Evolutionary conservation across 2,329 filamentous ascomycete species (phyloP), one percentile per base, ranked within the genome.

Genomic region (Raffaelea albimanens): DNA sequence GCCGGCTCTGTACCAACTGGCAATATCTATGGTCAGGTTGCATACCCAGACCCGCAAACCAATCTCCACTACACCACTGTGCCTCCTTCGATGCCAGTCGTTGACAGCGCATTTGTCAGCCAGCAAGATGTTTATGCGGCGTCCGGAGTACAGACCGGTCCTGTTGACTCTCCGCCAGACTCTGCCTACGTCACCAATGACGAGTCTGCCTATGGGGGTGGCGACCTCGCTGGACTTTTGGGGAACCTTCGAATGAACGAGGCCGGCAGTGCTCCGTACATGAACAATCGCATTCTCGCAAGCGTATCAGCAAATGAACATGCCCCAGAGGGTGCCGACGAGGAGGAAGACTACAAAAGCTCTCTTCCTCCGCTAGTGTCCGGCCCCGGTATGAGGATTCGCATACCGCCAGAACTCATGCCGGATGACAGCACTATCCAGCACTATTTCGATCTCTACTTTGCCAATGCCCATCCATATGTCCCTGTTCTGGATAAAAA

Each of bases 331-430:
- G 65, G 85, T 31, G 83, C 86, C 51, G 85, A 82, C 11, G 69
- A 78, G 21, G 69, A 79, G 19, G 85, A 90, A 50, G 84, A 95
- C 49, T 82, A 76, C 50, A 85, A 88, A 55, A 77, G 80, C 40
- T 67, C 76, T 25, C 65, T 94, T 9, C 89, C 87, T 31, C 78
- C 80, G 13, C 76, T 84, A 31, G 75, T 78, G 16, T 75, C 76
- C 7, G 78, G 81, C 9, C 77, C 86, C 8, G 88, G 88, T 44
- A 73, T 82, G 20, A 89, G 85, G 50, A 84, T 95, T 50, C 80
- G 88, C 33, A 95, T 97, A 52, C 93, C 91, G 1, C 87, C 85
- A 0, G 89, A 94, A 58, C 76, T 97, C 58, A 95, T 97, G 89
- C 91, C 91, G 1, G 78, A 84, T 25, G 88, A 96, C 29, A 82